Evolutionary conservation across 108 stramenopile genomes (phyloP).

Genomic region (Nitzschia inconspicua): DNA sequence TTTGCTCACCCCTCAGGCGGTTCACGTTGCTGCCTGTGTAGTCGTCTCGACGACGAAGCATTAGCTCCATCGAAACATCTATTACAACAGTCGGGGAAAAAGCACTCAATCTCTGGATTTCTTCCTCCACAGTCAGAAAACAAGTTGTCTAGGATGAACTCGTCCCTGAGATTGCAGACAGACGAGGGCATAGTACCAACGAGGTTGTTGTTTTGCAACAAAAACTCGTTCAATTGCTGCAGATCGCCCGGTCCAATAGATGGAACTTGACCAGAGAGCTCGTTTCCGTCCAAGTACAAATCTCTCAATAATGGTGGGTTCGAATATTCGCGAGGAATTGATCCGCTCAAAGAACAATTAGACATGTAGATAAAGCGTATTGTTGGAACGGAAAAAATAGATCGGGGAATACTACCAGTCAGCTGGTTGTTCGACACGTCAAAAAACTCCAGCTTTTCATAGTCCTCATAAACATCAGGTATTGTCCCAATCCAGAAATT

Average conservation of each 20-base stretch:
- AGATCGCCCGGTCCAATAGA: conserved; percentile 31
- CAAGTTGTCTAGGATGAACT: conserved; percentile 36
- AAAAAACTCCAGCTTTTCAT: conserved; percentile 26
- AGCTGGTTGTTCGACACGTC: conserved; percentile 21
- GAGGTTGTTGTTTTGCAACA: conserved; percentile 32
- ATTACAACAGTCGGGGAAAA: conserved; percentile 51
- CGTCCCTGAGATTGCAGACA: conserved; percentile 31
- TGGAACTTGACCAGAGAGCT: conserved; percentile 50
- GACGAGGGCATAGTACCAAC: conserved; percentile 38
- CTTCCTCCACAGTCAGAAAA: conserved; percentile 44
- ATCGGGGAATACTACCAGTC: conserved; percentile 26
- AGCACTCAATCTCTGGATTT: conserved; percentile 37
- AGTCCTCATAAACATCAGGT: conserved; percentile 33
- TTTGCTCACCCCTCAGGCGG: too few species aligned
- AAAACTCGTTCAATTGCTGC: conserved; percentile 29
- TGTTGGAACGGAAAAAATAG: conserved; percentile 25
- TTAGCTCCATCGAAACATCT: conserved; percentile 34
- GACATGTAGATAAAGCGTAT: conserved; percentile 37
- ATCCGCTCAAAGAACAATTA: conserved; percentile 27
- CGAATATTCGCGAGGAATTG: conserved; percentile 16
- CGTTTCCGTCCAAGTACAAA: conserved; percentile 51
- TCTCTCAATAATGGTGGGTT: conserved; percentile 33
- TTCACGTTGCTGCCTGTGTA: too few species aligned
- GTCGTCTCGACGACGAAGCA: background rate
- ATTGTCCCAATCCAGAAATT: conserved; percentile 47